Evolutionary conservation across 2,329 filamentous ascomycete genomes (phyloP), one percentile per base, ranked within the genome.

Genomic region (Colletotrichum sp.): DNA sequence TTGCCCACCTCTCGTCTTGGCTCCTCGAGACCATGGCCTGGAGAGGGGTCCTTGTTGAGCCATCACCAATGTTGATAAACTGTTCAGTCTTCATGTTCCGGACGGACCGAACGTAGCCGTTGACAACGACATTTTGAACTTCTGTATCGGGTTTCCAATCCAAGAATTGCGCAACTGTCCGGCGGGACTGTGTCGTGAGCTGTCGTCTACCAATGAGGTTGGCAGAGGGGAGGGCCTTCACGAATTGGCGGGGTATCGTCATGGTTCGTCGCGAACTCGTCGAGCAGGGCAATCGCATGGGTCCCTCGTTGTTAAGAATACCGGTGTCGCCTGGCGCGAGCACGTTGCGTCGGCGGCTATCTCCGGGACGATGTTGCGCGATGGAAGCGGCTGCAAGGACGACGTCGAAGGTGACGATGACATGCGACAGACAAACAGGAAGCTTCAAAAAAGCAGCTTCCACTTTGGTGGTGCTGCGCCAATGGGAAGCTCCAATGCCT

Each of bases 41-140:
- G 71, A 99, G 84, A 32, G 95, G 89, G 77, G 93, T 88, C 79
- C 95, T 88, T 57, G 94, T 95, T 15, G 96, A 98, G 60, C 97
- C 97, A 87, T 99, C 97, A 13, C 94, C 93, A 68, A 99, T 88
- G 75, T 95, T 92, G 68, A 96, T 93, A 86, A 99, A 99, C 7
- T 94, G 93, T 75, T 94, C 89, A 26, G 90, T 90, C 83, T 98
- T 98, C 88, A 98, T 96, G 83, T 95, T 94, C 77, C 96, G 91
- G 76, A 98, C 93, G 6, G 95, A 96, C 78, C 95, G 92, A 71
- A 98, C 90, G 86, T 94, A 96, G 77, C 96, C 96, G 82, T 94
- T 90, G 79, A 98, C 87, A 73, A 89, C 89, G 64, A 94, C 88
- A 79, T 89, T 83, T n/a, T 84, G 79, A 55, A 87, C 84, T 61